Percentiles rank a stretch among this genome's conserved stretches.
phyloP scores from a whole-genome alignment of 306 rosid species.

The Nissolia schottii region DNA sequence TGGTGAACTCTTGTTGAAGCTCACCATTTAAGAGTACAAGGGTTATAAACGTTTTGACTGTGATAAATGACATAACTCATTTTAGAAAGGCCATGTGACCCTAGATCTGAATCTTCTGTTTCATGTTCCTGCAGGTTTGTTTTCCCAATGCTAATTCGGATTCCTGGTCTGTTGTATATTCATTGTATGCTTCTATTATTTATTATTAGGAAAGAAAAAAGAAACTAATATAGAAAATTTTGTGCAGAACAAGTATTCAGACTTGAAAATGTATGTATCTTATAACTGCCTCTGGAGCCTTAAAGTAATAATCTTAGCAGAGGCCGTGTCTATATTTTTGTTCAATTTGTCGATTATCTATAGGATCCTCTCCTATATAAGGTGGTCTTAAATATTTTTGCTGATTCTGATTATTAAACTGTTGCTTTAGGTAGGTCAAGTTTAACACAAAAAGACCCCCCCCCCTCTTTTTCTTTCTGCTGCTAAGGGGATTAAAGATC shows the following conservation, averaged over 20 bases:
- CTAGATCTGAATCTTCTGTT: conserved; percentile 67
- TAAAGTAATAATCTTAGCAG: conserved; percentile 3
- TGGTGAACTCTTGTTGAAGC: conserved; percentile 17
- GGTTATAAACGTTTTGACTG: conserved; percentile 1
- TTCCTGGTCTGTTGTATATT: conserved; percentile 72
- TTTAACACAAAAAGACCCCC: not conserved
- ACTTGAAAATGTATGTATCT: conserved; percentile 27
- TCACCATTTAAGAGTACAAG: conserved; percentile 3
- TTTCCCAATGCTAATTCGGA: conserved; percentile 64
- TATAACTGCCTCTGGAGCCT: conserved; percentile 25
- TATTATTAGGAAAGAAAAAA: conserved; percentile 32
- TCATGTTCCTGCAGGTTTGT: conserved; percentile 85
- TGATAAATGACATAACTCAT: conserved; percentile 33
- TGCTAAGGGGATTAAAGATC: not conserved
- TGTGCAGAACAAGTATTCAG: conserved; percentile 35
- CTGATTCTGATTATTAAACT: not conserved
- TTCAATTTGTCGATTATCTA: not conserved
- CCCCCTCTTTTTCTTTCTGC: not conserved
- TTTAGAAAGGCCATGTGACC: conserved; percentile 35
- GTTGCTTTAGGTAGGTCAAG: not conserved
- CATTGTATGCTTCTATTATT: conserved; percentile 44
- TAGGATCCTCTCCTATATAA: conserved; percentile 19
- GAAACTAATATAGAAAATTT: conserved; percentile 24
- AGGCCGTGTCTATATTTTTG: conserved; percentile 15
- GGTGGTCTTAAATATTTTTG: not conserved